These are phyloP conservation scores for Scenedesmus sp. DNA, from an alignment of 163 green algal genomes.

Conservation along the genomic window DNA sequence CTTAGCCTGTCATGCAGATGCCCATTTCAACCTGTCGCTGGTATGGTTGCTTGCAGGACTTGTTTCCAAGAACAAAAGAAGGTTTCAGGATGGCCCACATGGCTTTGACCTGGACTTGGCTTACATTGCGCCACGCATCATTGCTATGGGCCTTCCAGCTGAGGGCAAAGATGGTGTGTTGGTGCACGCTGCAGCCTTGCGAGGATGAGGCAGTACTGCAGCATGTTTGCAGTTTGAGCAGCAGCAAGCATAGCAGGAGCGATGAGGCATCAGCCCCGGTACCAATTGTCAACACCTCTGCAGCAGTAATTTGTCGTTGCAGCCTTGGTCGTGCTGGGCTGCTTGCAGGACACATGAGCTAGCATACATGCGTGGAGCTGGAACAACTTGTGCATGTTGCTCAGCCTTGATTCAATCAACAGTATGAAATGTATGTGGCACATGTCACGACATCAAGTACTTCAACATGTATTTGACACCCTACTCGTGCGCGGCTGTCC, in stretches of 20 bases:
- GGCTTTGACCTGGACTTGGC: conserved; percentile 85
- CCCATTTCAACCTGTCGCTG: neutral
- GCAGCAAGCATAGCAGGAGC: neutral
- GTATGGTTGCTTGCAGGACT: conserved; percentile 25
- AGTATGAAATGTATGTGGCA: too few species aligned
- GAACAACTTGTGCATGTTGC: too few species aligned
- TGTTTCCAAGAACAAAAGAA: conserved; percentile 66
- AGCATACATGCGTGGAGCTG: neutral
- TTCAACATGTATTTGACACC: neutral
- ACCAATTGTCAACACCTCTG: too few species aligned
- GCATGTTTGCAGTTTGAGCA: neutral
- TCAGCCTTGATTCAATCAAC: too few species aligned
- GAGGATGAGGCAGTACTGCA: neutral
- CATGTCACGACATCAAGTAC: too few species aligned
- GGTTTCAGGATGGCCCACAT: conserved; percentile 68
- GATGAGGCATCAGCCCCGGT: too few species aligned
- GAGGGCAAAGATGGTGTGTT: conserved; percentile 47
- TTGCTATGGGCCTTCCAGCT: conserved; percentile 87
- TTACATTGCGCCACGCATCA: conserved; percentile 85
- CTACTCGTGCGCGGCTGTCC: neutral
- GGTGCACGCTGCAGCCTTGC: neutral
- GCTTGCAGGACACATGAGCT: too few species aligned
- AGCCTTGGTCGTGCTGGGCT: too few species aligned
- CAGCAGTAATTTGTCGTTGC: too few species aligned
- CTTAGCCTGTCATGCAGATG: neutral